These are phyloP conservation scores for Eucalyptus globulus DNA, from an alignment of 345 rosid genomes.

Conservation along the genomic window DNA sequence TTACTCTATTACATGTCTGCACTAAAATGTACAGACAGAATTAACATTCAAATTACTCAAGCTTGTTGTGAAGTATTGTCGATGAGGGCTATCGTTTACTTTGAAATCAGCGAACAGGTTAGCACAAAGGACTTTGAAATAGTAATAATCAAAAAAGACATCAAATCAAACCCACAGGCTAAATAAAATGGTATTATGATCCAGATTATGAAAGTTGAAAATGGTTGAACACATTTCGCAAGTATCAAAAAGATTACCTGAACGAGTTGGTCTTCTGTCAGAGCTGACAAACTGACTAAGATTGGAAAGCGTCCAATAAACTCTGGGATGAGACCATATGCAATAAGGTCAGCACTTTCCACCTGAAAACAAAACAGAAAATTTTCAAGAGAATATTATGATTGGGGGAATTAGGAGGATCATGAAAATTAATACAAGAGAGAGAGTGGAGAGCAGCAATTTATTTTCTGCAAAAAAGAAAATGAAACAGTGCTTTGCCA, in stretches of 20 bases:
- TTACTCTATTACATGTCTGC: background rate
- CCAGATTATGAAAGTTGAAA: background rate
- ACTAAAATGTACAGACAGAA: background rate
- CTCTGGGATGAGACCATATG: slow-evolving; percentile 98
- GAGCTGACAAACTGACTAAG: slow-evolving; percentile 81
- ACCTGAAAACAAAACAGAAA: slow-evolving; percentile 33
- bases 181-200: background rate
- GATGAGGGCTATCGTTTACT: background rate
- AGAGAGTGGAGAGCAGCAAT: background rate
- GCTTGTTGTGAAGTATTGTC: background rate
- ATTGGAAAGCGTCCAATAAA: slow-evolving; percentile 94
- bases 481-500: background rate
- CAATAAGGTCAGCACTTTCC: slow-evolving; percentile 86
- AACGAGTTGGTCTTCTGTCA: slow-evolving; percentile 86
- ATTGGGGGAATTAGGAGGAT: background rate
- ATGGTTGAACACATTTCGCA: background rate
- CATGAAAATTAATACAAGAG: background rate
- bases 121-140: background rate
- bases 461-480: background rate
- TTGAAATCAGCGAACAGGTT: background rate
- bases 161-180: background rate
- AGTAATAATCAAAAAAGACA: background rate
- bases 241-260: slow-evolving; percentile 25
- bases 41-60: background rate
- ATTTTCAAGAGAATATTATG: background rate